Conservation (phyloP, 202 grass and related monocot genomes). For the Digitaria exilis region DNA sequence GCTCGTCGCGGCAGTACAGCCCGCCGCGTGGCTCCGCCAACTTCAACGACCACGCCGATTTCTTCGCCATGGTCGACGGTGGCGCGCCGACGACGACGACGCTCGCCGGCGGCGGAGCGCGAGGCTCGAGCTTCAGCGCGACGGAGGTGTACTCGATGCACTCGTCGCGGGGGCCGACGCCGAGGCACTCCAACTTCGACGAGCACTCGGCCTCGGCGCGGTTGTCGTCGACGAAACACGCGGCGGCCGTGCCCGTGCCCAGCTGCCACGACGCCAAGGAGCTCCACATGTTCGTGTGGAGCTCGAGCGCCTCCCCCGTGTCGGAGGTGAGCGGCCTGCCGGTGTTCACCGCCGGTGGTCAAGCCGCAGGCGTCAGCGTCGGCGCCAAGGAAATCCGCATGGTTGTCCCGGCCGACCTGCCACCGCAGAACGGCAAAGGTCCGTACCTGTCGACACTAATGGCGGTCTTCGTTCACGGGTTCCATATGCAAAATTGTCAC, state of each 20-base stretch:
- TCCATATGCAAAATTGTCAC: conserved; percentile 30
- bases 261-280: conserved; percentile 77
- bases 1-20: conserved; percentile 72
- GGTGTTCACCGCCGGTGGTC: conserved; percentile 44
- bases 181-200: conserved; percentile 82
- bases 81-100: conserved; percentile 38
- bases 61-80: conserved; percentile 75
- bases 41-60: conserved; percentile 89
- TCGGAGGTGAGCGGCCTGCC: conserved; percentile 81
- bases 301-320: conserved; percentile 79
- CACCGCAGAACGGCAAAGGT: conserved; percentile 80
- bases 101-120: background rate
- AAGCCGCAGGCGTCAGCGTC: conserved; percentile 37
- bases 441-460: conserved; percentile 30
- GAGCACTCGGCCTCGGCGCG: conserved; percentile 39
- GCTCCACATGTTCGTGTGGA: conserved; percentile 99
- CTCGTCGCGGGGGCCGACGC: conserved; percentile 75
- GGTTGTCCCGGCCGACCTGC: conserved; percentile 76
- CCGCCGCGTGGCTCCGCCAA: conserved; percentile 81
- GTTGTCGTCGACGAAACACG: background rate
- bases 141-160: conserved; percentile 66
- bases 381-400: conserved; percentile 93
- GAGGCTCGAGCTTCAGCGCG: conserved; percentile 73
- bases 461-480: conserved; percentile 6
- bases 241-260: background rate